Base-by-base conservation (phyloP, 208 protist genomes). In the Trypanosoma brucei region DNA sequence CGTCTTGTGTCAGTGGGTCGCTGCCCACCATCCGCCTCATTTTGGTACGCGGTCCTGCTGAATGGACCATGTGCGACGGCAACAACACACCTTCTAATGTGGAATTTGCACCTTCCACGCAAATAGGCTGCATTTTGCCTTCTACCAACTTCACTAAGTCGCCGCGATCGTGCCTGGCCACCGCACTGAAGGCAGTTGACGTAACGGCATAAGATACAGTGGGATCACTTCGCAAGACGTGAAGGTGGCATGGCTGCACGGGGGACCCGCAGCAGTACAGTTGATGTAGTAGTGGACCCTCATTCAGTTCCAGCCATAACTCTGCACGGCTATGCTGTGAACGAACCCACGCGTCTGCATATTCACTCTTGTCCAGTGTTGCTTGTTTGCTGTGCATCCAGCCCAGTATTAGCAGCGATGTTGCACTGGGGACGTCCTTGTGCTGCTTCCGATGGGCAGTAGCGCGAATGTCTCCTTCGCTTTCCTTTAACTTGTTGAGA, bases 191-290 rank as follows among this genome's bases (percentile, higher is more conserved):
- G 48, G 84, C 64, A 3, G 76, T 79, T 8, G 85, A 75, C 34
- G 73, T 68, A 2, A 61, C 59, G 5, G 81, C 68, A 38, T 81
- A 70, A 7, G 49, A 68, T 48, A 68, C 65, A 5, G 53, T 40
- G 2, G 81, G 76, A 58, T 90, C 82, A 48, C 72, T 84, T 22
- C 84, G 86, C 11, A 95, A 72, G 4, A 95, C 78, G 46, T 92
- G 84, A 11, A 95, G 71, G 54, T 92, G 84, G 51, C 84, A 92
- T n/a, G 75, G 78, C 62, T 89, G 85, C 34, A 95, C 79, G 48
- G 78, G 79, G 37, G 83, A 91, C 0, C 84, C 86, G 39, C 85
- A 95, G 62, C 84, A 91, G 78, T 79, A 92, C 46, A 95, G 67
- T 50, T 93, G 84, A n/a, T 69, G 76, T 33, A 91, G 66, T 36